Conservation (phyloP, 768 basidiomycete genomes). For the Rhizopogon roseolus region DNA sequence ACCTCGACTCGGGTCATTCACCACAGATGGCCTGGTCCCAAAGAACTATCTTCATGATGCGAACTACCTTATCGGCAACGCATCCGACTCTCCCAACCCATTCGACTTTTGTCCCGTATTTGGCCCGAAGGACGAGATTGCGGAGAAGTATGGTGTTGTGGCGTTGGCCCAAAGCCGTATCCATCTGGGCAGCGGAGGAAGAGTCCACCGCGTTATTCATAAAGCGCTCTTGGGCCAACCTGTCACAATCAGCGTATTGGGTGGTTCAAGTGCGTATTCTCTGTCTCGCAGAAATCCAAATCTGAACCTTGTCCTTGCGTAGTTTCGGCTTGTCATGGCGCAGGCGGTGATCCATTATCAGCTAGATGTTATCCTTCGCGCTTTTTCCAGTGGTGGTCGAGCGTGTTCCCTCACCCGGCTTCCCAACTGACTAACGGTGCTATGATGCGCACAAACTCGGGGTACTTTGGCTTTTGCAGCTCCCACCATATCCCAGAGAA, state of each 20-base stretch:
- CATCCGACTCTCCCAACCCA: slow-evolving; percentile 47
- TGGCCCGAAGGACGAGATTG: slow-evolving; percentile 78
- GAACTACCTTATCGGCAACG: slow-evolving; percentile 19
- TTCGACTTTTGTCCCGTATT: slow-evolving; percentile 91
- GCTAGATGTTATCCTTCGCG: slow-evolving; percentile 87
- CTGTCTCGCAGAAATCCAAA: not conserved
- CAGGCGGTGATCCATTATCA: slow-evolving; percentile 86
- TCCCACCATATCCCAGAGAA: slow-evolving; percentile 90
- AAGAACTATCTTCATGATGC: slow-evolving; percentile 80
- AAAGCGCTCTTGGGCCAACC: slow-evolving; percentile 82
- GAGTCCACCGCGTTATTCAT: slow-evolving; percentile 78
- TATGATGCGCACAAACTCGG: slow-evolving; percentile 85
- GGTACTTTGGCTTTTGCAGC: slow-evolving; percentile 94
- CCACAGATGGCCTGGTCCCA: slow-evolving; percentile 49
- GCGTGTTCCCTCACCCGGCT: slow-evolving; percentile 95
- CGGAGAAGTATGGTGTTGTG: slow-evolving; percentile 70
- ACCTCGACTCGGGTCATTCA: slow-evolving; percentile 16
- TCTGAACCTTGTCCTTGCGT: not conserved
- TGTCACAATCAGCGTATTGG: slow-evolving; percentile 85
- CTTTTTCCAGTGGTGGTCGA: slow-evolving; percentile 98
- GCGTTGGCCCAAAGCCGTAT: slow-evolving; percentile 69
- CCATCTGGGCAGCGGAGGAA: slow-evolving; percentile 75
- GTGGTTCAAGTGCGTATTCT: slow-evolving; percentile 70
- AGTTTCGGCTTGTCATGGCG: slow-evolving; percentile 94
- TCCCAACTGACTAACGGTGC: slow-evolving; percentile 98